Base-by-base conservation (phyloP, 768 basidiomycete genomes). In the Dioszegia hungarica region DNA sequence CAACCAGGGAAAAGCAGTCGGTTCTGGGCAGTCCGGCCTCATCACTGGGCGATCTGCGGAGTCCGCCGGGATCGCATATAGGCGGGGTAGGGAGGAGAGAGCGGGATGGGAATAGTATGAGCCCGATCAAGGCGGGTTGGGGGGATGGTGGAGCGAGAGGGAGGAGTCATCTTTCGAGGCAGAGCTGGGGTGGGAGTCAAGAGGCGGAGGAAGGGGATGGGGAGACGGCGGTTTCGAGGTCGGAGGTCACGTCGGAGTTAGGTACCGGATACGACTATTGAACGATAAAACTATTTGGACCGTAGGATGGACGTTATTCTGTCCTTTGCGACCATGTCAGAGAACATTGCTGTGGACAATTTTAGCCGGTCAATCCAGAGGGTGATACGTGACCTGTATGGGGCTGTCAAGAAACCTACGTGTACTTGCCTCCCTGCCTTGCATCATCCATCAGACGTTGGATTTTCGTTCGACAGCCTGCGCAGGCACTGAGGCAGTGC, bases 151-250 rank as follows among this genome's bases (percentile, higher is more conserved):
- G 17, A n/a, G 19, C 29, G 15, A 10, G 12, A 28, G 36, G 34
- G 22, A 51, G 24, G 49, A 51, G 49, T 19, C 36, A 39, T 51
- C 36, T 51, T 19, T 37, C 34, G 17, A 19, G 49, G 12, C 49
- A 36, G 11, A 51, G 49, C 36, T 51, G 34, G 34, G 49, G 36
- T 1, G 49, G 49, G 49, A 51, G 49, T 38, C 36, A 37, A 15
- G 47, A 34, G 17, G 45, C 15, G 8, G 28, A 29, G 15, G 47
- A 29, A 20, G 47, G 33, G 19, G 25, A 47, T 47, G 45, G 25
- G 3, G 45, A 47, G 15, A 33, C 33, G 31, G 31, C 47, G 14
- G 47, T 34, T 33, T 48, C 47, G 10, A 33, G 17, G 19, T 33
- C 33, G 10, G 33, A 33, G 22, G 20, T 34, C 17, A 36, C 47